These are phyloP conservation scores for Yarrowia yakushimensis DNA, from an alignment of 805 yeast species.

Conservation along the genomic window DNA sequence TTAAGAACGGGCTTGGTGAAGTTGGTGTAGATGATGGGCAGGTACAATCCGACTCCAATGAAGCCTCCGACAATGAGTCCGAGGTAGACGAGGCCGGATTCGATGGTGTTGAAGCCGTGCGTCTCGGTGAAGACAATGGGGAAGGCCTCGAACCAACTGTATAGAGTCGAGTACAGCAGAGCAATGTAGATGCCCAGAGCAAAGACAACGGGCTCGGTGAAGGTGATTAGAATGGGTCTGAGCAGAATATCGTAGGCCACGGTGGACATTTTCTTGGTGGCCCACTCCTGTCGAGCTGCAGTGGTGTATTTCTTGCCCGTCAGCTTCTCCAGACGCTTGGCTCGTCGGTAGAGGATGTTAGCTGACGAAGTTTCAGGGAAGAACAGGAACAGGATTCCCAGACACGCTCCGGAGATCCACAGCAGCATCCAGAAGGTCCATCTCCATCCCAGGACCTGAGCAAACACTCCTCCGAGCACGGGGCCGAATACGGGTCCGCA, in stretches of 20 bases:
- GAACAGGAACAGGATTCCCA: not conserved
- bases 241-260: not conserved
- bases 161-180: not conserved
- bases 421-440: not conserved
- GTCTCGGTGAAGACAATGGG: not conserved
- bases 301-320: not conserved
- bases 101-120: not conserved
- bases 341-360: not conserved
- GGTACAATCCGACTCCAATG: not conserved
- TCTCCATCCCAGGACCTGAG: not conserved
- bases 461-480: not conserved
- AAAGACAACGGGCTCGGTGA: not conserved
- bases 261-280: not conserved
- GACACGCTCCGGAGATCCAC: not conserved
- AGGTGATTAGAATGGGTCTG: not conserved
- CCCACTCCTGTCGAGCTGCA: not conserved
- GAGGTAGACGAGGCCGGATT: not conserved
- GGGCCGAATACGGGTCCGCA: not conserved
- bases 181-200: not conserved
- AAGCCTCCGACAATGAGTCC: not conserved
- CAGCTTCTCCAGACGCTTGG: not conserved
- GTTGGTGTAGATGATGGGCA: not conserved
- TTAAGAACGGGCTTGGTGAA: not conserved
- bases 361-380: not conserved
- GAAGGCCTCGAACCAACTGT: not conserved